Base-by-base conservation (phyloP, 345 rosid genomes). In the Clarkia xantiana region DNA sequence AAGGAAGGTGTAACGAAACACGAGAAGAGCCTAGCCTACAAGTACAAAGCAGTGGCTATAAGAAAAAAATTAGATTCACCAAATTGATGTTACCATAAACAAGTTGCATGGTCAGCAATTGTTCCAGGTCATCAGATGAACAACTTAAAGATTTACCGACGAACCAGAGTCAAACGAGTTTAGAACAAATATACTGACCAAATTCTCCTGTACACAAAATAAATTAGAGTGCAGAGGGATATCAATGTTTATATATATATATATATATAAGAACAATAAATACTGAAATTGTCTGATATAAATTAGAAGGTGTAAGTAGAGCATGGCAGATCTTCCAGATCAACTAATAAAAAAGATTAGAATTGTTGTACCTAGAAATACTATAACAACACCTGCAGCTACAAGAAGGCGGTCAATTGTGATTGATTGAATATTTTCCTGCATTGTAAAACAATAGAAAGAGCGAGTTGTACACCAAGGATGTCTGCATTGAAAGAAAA, bases 81-180 rank as follows among this genome's bases (percentile, higher is more conserved):
- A 52, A 14, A 14, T 44, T 29, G 4, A 29, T 13, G 18, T 9
- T 2, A 49, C 11, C 6, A 29, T 34, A 10, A 47, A 15, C n/a
- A 19, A 13, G 9, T 47, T 12, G 7, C n/a, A 47, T 42, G 5
- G 2, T 42, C 5, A 42, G 10, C n/a, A n/a, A n/a, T n/a, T n/a
- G n/a, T n/a, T n/a, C n/a, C n/a, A n/a, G n/a, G n/a, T n/a, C n/a
- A n/a, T n/a, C n/a, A n/a, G n/a, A n/a, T n/a, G n/a, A n/a, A n/a
- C n/a, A n/a, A n/a, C n/a, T n/a, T n/a, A n/a, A n/a, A n/a, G n/a
- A n/a, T 7, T 54, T 71, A 81, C 94, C 86, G 84, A 88, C 76
- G 79, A 88, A 50, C 93, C 97, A 58, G 97, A 88, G 63, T 94
- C 94, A 58, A 81, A 81, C 45, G 94, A 84, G 61, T 88, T 84